phyloP scores from a whole-genome alignment of 2,329 filamentous ascomycete species.

The Diaporthe humulicola region DNA sequence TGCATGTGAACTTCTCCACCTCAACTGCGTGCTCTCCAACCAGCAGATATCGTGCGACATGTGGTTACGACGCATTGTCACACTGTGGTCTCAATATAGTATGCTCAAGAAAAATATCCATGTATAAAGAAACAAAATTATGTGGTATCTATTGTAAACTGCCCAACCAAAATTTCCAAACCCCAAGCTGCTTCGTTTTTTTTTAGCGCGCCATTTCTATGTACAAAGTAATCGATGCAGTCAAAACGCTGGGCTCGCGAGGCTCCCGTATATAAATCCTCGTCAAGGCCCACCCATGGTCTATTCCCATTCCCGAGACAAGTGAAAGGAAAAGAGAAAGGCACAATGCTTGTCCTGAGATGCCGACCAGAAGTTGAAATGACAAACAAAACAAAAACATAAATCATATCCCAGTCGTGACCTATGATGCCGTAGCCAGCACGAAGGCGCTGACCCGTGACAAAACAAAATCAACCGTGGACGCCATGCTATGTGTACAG shows the following conservation, averaged over 20 bases:
- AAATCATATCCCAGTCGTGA: neutral
- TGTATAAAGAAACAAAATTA: neutral
- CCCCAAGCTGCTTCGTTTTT: neutral
- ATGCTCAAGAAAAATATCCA: neutral
- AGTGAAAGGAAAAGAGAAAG: neutral
- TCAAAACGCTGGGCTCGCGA: neutral
- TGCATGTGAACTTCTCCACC: neutral
- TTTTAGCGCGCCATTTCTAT: neutral
- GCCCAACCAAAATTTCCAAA: neutral
- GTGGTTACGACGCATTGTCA: neutral
- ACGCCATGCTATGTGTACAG: slow-evolving; percentile 39
- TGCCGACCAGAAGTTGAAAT: neutral
- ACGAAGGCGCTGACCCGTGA: neutral
- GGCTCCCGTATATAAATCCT: slow-evolving; percentile 11
- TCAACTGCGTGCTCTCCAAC: neutral
- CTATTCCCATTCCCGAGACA: neutral
- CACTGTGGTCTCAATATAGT: neutral
- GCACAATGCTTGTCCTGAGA: neutral
- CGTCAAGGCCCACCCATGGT: neutral
- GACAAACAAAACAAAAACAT: neutral
- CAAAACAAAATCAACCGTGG: slow-evolving; percentile 11
- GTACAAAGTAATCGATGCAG: neutral
- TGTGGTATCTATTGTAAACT: slow-evolving; percentile 17
- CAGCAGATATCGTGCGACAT: neutral
- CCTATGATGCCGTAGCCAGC: neutral